These are phyloP conservation scores for Saturnispora hagleri DNA, from an alignment of 805 yeast genomes.

Conservation along the genomic window DNA sequence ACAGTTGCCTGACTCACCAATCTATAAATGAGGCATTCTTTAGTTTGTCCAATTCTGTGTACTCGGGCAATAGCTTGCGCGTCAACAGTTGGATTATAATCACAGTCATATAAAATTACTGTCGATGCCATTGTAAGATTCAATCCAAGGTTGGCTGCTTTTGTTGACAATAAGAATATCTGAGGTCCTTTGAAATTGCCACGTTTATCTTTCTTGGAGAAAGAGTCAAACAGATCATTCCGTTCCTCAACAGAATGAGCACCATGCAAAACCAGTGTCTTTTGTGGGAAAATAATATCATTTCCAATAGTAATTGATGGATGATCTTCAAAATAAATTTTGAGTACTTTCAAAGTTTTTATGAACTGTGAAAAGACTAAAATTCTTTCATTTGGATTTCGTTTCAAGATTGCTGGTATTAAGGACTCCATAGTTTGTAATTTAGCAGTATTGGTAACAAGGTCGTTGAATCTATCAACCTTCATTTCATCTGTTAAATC, in stretches of 20 bases:
- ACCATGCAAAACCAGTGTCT: constrained; percentile 45
- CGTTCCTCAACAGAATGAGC: constrained; percentile 56
- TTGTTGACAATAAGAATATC: constrained; percentile 72
- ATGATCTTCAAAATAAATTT: constrained; percentile 53
- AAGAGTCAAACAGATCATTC: constrained; percentile 49
- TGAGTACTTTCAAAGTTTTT: constrained; percentile 69
- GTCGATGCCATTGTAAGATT: constrained; percentile 83
- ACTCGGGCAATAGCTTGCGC: constrained; percentile 94
- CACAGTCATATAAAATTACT: constrained; percentile 83
- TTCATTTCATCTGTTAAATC: neutral
- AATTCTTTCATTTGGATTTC: constrained; percentile 34
- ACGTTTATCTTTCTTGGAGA: constrained; percentile 22
- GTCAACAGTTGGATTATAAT: constrained; percentile 97
- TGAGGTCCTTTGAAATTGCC: constrained; percentile 22
- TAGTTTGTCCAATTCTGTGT: constrained; percentile 84
- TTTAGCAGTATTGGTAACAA: constrained; percentile 61
- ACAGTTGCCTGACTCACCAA: constrained; percentile 69
- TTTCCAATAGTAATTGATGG: constrained; percentile 1
- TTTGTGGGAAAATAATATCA: constrained; percentile 32
- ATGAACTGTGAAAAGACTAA: constrained; percentile 89
- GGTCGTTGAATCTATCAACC: constrained; percentile 8
- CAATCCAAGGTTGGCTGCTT: constrained; percentile 93
- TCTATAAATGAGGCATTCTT: constrained; percentile 76
- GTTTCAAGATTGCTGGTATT: constrained; percentile 36
- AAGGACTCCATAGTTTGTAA: constrained; percentile 61